Conservation (phyloP, 257 asterid species). For the Ehretia macrophylla region DNA sequence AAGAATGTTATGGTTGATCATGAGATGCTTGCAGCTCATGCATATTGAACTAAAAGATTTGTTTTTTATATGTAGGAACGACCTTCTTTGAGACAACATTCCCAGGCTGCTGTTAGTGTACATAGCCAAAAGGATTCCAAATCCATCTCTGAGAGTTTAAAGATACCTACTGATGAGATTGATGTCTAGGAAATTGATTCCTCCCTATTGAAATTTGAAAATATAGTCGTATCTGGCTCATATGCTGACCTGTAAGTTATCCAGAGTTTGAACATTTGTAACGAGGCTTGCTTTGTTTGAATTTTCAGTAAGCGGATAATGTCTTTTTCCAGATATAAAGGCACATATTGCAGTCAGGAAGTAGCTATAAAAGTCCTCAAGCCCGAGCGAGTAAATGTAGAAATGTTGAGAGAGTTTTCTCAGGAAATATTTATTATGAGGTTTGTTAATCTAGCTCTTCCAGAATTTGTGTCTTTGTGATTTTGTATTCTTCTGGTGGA, state of each 20-base stretch:
- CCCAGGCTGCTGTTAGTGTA: slow-evolving; percentile 6
- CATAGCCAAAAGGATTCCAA: slow-evolving; percentile 12
- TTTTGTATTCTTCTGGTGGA: not conserved
- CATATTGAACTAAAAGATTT: not conserved
- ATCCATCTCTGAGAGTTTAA: slow-evolving; percentile 25
- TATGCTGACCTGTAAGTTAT: slow-evolving; percentile 40
- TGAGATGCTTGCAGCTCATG: too few relatives aligned
- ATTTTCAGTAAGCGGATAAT: not conserved
- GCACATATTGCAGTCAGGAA: slow-evolving; percentile 49
- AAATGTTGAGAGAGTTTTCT: slow-evolving; percentile 41
- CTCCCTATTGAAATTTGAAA: slow-evolving; percentile 31
- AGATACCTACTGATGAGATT: slow-evolving; percentile 40
- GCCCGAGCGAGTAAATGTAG: slow-evolving; percentile 34
- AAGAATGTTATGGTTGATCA: too few relatives aligned
- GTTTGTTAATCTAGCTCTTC: slow-evolving; percentile 18
- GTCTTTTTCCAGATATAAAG: slow-evolving; percentile 33
- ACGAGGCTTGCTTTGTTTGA: slow-evolving; percentile 1
- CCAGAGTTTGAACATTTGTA: not conserved
- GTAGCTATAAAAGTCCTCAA: slow-evolving; percentile 51
- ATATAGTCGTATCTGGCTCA: slow-evolving; percentile 42
- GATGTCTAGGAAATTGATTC: slow-evolving; percentile 50
- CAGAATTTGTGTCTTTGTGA: not conserved
- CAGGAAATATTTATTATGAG: slow-evolving; percentile 50
- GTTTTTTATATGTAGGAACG: slow-evolving; percentile 26
- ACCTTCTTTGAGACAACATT: slow-evolving; percentile 16